A percentile compares a stretch with the other conserved stretches of the same genome.
phyloP scores from a whole-genome alignment of 2,329 filamentous ascomycete genomes.

The Ceratocystis diversiconidia region DNA sequence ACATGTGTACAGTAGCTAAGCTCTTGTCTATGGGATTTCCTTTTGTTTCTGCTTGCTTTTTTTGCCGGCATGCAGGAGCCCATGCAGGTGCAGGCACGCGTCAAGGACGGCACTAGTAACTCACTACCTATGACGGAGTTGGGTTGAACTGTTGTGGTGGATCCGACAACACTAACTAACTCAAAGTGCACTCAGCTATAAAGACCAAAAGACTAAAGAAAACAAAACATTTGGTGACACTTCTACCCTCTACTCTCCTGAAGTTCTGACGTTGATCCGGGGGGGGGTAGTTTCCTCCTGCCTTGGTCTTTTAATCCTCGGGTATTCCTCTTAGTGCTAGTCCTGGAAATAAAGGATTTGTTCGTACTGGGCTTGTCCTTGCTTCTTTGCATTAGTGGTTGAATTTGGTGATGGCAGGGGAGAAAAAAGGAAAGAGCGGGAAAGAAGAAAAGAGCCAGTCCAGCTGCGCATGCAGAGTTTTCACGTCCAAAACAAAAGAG shows the following conservation, averaged over 20 bases:
- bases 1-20: neutral
- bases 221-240: too few species aligned
- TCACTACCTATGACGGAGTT: neutral
- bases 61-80: neutral
- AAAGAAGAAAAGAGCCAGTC: neutral
- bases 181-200: too few species aligned
- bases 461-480: conserved; percentile 7
- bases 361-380: neutral
- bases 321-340: neutral
- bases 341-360: neutral
- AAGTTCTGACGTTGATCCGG: too few species aligned
- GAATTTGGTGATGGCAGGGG: neutral
- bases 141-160: too few species aligned
- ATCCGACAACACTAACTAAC: too few species aligned
- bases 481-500: neutral
- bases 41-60: neutral
- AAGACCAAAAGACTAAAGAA: neutral
- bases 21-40: neutral
- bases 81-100: conserved; percentile 7
- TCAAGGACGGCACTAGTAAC: neutral
- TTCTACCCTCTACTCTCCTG: too few species aligned
- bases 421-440: too few species aligned
- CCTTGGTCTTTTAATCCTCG: neutral
- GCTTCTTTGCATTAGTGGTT: neutral
- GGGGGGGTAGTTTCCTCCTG: too few species aligned